Evolutionary conservation across 176 grass and related monocot genomes (phyloP), one percentile per base, ranked within the genome.

Genomic region (Carex kokanica): DNA sequence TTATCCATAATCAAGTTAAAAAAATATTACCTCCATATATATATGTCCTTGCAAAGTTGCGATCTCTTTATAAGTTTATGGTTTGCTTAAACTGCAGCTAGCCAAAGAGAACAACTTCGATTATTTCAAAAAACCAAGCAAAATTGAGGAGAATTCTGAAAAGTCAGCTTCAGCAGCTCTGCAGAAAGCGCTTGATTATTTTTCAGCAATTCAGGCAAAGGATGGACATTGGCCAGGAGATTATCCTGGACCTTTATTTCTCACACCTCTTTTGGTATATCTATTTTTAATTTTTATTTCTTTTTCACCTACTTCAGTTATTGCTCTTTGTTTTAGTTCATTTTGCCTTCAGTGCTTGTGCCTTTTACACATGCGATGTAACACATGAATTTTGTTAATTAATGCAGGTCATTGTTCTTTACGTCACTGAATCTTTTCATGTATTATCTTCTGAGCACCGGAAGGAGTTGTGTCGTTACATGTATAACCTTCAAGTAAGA

Each of bases 151-250:
- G 12, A 81, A 86, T 25, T 52, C 34, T 3, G 54, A 71, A 6
- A 56, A 78, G 20, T 77, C 81, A 16, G 64, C 88, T 8, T 85
- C 75, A 8, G 81, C 61, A 41, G 57, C 57, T 54, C 60, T 95
- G 31, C 86, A 45, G 67, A 90, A 80, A 75, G 90, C 88, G 36
- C 29, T 95, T 38, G 29, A 27, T 82, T 88, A 84, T 84, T 92
- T 90, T 36, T 87, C 93, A 27, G 86, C 88, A 15, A 84, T 95
- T 87, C 93, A 95, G 52, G 90, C 90, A 65, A 74, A 88, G n/a
- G 90, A 92, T 84, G 93, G 93, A 25, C 93, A 95, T 84, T 92
- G 90, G 93, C 93, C 90, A 31, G 86, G 85, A 2, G 93, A 95
- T 87, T 90, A 86, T 57, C 86, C 90, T 23, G 93, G 93, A 6